Evolutionary conservation across 257 asterid genomes (phyloP).

Genomic region (Voacanga thouarsii): DNA sequence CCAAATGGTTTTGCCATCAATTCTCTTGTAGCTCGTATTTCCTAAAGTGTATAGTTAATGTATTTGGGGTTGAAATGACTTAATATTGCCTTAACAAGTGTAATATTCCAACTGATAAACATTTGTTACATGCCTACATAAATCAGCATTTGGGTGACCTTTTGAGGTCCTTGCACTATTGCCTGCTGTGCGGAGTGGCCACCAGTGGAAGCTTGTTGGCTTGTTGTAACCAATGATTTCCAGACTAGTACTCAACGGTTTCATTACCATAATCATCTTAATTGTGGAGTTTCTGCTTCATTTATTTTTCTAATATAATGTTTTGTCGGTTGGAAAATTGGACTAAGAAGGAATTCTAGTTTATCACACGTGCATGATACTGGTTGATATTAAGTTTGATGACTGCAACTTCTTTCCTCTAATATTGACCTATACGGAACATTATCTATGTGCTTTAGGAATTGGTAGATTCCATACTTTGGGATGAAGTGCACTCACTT

Average conservation of each 20-base stretch:
- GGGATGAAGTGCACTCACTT: constrained; percentile 69
- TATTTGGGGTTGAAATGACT: neutral
- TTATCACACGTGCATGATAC: neutral
- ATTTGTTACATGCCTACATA: neutral
- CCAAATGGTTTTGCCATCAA: neutral
- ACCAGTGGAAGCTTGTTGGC: neutral
- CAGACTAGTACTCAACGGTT: neutral
- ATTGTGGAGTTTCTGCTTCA: neutral
- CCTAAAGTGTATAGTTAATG: neutral
- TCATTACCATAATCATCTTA: neutral
- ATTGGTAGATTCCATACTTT: constrained; percentile 66
- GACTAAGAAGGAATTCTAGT: neutral
- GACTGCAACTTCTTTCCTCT: neutral
- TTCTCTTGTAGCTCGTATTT: neutral
- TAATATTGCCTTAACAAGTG: neutral
- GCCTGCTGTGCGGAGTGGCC: neutral
- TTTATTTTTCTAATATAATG: neutral
- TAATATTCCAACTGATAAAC: neutral
- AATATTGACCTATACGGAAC: neutral
- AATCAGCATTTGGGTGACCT: neutral
- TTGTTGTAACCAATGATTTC: neutral
- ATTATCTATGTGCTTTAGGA: constrained; percentile 49
- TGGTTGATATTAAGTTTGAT: neutral
- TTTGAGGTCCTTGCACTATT: neutral
- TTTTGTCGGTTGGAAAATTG: neutral